phyloP scores from a whole-genome alignment of 176 grass and related monocot genomes.

The Triticum turgidum region DNA sequence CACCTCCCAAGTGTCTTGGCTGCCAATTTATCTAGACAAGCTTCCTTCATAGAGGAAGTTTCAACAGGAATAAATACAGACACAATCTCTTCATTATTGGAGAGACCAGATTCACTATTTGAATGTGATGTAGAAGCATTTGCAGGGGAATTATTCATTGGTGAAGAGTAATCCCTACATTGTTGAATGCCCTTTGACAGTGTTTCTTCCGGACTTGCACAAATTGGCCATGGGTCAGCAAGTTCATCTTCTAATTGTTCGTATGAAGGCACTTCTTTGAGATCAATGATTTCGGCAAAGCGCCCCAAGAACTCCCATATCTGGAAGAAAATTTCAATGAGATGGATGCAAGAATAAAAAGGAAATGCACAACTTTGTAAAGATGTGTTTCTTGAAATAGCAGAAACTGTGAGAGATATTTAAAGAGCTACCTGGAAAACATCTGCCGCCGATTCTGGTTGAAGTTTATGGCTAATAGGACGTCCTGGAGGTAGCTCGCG shows the following conservation, averaged over 20 bases:
- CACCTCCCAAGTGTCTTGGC: slow-evolving; percentile 70
- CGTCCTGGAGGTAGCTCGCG: slow-evolving; percentile 59
- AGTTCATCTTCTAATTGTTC: slow-evolving; percentile 96
- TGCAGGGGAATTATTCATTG: slow-evolving; percentile 36
- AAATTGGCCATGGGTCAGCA: slow-evolving; percentile 84
- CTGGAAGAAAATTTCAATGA: slow-evolving; percentile 46
- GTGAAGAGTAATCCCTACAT: slow-evolving; percentile 42
- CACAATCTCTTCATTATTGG: slow-evolving; percentile 48
- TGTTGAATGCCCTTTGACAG: slow-evolving; percentile 39
- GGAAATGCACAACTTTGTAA: slow-evolving; percentile 37
- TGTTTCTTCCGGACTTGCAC: slow-evolving; percentile 43
- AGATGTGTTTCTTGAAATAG: slow-evolving; percentile 19
- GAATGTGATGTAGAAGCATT: slow-evolving; percentile 51
- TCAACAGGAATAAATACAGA: slow-evolving; percentile 70
- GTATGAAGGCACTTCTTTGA: slow-evolving; percentile 77
- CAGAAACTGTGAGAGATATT: slow-evolving; percentile 19
- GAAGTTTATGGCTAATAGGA: slow-evolving; percentile 72
- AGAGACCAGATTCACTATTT: slow-evolving; percentile 47
- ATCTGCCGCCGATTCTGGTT: slow-evolving; percentile 74
- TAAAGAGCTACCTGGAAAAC: slow-evolving; percentile 75
- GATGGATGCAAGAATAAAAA: slow-evolving; percentile 31
- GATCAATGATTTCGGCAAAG: slow-evolving; percentile 71
- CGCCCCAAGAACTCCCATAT: slow-evolving; percentile 81
- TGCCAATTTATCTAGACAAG: slow-evolving; percentile 63
- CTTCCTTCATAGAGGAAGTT: slow-evolving; percentile 58